A percentile compares a stretch with the other conserved stretches of the same genome.
phyloP scores from a whole-genome alignment of 371 early-diverging fungal species.

The Lichtheimia ornata region DNA sequence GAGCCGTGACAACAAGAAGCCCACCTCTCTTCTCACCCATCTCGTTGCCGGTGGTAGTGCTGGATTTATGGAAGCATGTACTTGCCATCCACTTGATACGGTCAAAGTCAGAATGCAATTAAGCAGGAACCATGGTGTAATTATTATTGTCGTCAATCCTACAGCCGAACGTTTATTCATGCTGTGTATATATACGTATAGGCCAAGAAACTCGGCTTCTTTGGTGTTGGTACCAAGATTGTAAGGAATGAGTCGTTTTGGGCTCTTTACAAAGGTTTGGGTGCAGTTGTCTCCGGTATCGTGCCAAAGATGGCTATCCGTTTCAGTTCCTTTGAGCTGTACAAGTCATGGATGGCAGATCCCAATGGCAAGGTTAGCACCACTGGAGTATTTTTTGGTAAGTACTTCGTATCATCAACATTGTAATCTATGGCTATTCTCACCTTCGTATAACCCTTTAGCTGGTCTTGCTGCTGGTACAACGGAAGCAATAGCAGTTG shows the following conservation, averaged over 20 bases:
- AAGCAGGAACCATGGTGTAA: slow-evolving; percentile 1
- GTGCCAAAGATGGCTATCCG: slow-evolving; percentile 99
- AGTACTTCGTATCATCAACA: slow-evolving; percentile 16
- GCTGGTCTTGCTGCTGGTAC: slow-evolving; percentile 96
- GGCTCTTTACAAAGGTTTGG: slow-evolving; percentile 95
- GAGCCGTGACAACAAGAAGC: slow-evolving; percentile 41
- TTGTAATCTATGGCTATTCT: not conserved
- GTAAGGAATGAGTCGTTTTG: slow-evolving; percentile 85
- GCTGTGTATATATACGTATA: slow-evolving; percentile 6
- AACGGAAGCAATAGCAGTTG: slow-evolving; percentile 93
- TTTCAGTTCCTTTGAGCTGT: slow-evolving; percentile 94
- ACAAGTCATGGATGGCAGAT: slow-evolving; percentile 85
- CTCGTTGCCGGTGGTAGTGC: slow-evolving; percentile 92
- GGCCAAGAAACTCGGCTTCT: slow-evolving; percentile 64
- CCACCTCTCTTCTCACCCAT: slow-evolving; percentile 63
- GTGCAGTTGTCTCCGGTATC: slow-evolving; percentile 95
- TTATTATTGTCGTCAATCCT: not conserved
- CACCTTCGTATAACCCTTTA: slow-evolving; percentile 18
- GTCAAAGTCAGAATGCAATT: slow-evolving; percentile 96
- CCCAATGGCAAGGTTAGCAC: slow-evolving; percentile 73
- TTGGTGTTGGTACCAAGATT: slow-evolving; percentile 84
- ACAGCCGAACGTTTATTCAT: not conserved
- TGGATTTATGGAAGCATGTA: slow-evolving; percentile 90
- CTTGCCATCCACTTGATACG: slow-evolving; percentile 97
- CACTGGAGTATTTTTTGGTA: slow-evolving; percentile 79